Evolutionary conservation across 2,329 filamentous ascomycete species (phyloP).

Genomic region (Drechslerella dactyloides): DNA sequence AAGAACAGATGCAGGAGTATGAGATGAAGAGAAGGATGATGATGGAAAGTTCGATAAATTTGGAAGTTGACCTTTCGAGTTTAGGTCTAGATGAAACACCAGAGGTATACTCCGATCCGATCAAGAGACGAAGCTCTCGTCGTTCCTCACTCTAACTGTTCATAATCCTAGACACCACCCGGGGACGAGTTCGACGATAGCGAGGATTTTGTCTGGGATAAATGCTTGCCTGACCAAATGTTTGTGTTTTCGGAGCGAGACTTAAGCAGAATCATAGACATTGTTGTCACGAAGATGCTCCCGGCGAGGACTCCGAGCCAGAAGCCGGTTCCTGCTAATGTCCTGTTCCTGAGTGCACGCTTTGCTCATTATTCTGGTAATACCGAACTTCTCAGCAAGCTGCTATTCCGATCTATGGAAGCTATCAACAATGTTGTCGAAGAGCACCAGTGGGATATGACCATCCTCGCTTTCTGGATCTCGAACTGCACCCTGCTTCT

Average conservation of each 20-base stretch:
- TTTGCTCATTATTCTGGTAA: constrained; percentile 98
- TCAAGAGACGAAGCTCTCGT: background rate
- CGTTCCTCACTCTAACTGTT: constrained; percentile 8
- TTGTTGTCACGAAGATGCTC: constrained; percentile 97
- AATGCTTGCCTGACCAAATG: constrained; percentile 97
- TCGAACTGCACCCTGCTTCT: constrained; percentile 94
- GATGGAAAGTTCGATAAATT: constrained; percentile 96
- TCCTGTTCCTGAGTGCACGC: constrained; percentile 91
- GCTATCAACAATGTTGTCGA: constrained; percentile 98
- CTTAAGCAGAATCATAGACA: constrained; percentile 86
- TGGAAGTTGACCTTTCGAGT: constrained; percentile 95
- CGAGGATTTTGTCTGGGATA: constrained; percentile 94
- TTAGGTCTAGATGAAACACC: constrained; percentile 94
- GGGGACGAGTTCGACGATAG: constrained; percentile 87
- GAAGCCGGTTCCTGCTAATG: constrained; percentile 95
- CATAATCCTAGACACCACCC: constrained; percentile 59
- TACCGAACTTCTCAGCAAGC: constrained; percentile 77
- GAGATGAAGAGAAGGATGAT: constrained; percentile 97
- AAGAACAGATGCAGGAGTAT: constrained; percentile 96
- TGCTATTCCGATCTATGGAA: constrained; percentile 86
- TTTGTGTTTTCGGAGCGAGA: constrained; percentile 98
- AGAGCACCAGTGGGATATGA: constrained; percentile 98
- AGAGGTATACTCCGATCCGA: constrained; percentile 67
- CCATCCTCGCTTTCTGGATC: constrained; percentile 97
- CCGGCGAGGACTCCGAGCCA: constrained; percentile 94